Conservation (phyloP, 2,329 filamentous ascomycete genomes). For the Periconia digitata region DNA sequence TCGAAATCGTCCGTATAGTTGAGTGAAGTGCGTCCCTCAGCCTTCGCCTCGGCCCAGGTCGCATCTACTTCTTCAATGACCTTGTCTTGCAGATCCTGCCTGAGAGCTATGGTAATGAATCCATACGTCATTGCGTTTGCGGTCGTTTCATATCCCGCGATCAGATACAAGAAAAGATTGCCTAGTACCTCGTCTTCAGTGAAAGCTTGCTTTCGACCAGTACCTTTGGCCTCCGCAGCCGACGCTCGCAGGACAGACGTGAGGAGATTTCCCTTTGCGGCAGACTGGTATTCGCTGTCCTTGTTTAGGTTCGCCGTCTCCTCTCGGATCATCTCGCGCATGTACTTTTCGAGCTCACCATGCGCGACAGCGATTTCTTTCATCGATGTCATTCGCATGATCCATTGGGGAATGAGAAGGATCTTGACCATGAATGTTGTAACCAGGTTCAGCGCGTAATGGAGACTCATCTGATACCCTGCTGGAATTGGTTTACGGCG, state of each 20-base stretch:
- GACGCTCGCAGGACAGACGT: not conserved
- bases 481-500: not conserved
- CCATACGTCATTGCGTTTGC: slow-evolving; percentile 2
- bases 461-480: not conserved
- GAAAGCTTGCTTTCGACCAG: not conserved
- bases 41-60: not conserved
- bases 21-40: not conserved
- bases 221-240: not conserved
- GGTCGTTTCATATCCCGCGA: slow-evolving; percentile 4
- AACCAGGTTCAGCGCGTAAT: not conserved
- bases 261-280: not conserved
- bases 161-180: slow-evolving; percentile 3
- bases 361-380: not conserved
- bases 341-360: not conserved
- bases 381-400: not conserved
- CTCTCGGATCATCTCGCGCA: not conserved
- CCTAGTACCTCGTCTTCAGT: slow-evolving; percentile 3
- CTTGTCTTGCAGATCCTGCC: slow-evolving; percentile 1
- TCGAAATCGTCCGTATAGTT: slow-evolving; percentile 2
- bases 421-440: not conserved
- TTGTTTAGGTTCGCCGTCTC: not conserved
- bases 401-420: not conserved
- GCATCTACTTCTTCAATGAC: not conserved
- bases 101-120: not conserved
- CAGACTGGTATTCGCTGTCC: not conserved